Base-by-base conservation (phyloP, 2,329 filamentous ascomycete genomes). In the Penicillium hordei region DNA sequence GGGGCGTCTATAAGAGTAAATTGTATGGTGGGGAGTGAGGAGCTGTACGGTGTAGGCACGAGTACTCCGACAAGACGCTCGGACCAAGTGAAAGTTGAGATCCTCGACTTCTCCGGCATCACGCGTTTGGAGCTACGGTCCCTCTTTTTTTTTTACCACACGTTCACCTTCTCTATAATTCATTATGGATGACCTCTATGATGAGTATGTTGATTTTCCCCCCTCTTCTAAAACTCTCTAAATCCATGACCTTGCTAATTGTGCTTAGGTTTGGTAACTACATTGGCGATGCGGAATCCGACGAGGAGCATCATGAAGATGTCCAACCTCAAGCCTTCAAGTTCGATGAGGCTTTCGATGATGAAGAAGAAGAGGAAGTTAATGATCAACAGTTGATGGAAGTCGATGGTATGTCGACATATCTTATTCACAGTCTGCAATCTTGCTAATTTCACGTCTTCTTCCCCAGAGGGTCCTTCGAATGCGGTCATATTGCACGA, bases 401-500 rank as follows among this genome's bases (percentile, higher is more conserved):
- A 70, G 79, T 97, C 43, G 93, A 97, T 72, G 89, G 88, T 89
- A 76, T 58, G 80, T 66, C 54, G 34, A 48, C 21, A 27, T 40
- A 12, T 34, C 45, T 40, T 39, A 29, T 19, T 15, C 23, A 21
- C 2, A 19, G 39, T 36, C 21, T 48, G n/a, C 12, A 36, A 48
- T 27, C 25, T 60, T 54, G 55, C 72, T 75, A 57, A 76, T 42
- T 59, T 57, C 25, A 57, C 48, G 50, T 51, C 56, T 61, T 60
- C 64, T 84, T 54, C 45, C n/a, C 86, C 91, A 74, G 89, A 93
- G 48, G 92, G 90, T 15, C 90, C 93, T 4, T 97, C 93, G 5
- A 99, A 97, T 75, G 93, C 94, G 51, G 92, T 99, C n/a, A 85
- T 99, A 57, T 84, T 99, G 45, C 94, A 99, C 78, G 94, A 99